Evolutionary conservation across 306 rosid species (phyloP).

Genomic region (Vicia sativa): DNA sequence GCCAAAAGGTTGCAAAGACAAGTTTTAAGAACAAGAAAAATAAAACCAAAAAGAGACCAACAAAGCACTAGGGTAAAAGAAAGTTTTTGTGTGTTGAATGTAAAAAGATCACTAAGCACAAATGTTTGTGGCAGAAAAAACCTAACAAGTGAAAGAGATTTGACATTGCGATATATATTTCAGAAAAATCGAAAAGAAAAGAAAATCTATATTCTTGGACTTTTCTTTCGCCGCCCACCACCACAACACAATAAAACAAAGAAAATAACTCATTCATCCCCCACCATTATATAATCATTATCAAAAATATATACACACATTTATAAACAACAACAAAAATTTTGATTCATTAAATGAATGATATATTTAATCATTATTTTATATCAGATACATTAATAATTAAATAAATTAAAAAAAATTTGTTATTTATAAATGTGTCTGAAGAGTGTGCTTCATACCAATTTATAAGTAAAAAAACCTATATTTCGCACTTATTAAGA

Average conservation of each 20-base stretch:
- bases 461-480: too few relatives aligned
- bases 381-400: too few relatives aligned
- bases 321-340: too few relatives aligned
- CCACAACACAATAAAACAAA: constrained; percentile 29
- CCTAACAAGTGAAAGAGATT: constrained; percentile 57
- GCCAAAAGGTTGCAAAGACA: constrained; percentile 42
- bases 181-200: not conserved
- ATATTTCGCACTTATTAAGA: too few relatives aligned
- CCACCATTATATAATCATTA: constrained; percentile 25
- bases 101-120: constrained; percentile 51
- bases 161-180: constrained; percentile 31
- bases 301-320: not conserved
- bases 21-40: constrained; percentile 25
- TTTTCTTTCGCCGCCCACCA: constrained; percentile 48
- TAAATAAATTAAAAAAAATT: too few relatives aligned
- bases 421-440: too few relatives aligned
- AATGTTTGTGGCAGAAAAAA: constrained; percentile 58
- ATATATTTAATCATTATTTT: too few relatives aligned
- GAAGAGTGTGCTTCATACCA: too few relatives aligned
- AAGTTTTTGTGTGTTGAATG: constrained; percentile 50
- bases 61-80: constrained; percentile 53
- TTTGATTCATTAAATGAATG: too few relatives aligned
- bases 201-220: constrained; percentile 36
- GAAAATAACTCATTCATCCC: constrained; percentile 4
- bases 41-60: constrained; percentile 58